A percentile compares a stretch with the other conserved stretches of the same genome.
phyloP scores from a whole-genome alignment of 345 rosid species.

The Gossypium raimondii region DNA sequence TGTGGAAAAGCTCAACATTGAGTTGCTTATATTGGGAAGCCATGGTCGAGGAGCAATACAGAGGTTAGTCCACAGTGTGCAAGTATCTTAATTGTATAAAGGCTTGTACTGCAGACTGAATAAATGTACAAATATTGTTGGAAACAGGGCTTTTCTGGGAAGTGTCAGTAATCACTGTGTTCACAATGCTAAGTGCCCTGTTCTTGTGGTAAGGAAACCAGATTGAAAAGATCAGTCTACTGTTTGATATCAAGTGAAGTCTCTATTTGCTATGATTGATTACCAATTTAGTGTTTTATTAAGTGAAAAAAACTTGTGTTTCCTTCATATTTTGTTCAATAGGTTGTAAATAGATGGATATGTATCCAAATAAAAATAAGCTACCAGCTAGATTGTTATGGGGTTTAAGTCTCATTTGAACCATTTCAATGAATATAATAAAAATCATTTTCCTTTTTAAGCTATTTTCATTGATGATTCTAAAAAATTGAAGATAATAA shows the following conservation, averaged over 20 bases:
- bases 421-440: too few species aligned
- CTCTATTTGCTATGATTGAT: neutral
- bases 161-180: constrained; percentile 44
- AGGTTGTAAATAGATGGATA: neutral
- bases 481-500: too few species aligned
- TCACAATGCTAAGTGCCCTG: constrained; percentile 43
- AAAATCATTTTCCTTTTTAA: too few species aligned
- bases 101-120: neutral
- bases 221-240: neutral
- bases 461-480: too few species aligned
- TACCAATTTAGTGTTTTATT: neutral
- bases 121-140: neutral
- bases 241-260: neutral
- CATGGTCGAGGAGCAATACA: constrained; percentile 45
- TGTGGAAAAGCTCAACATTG: constrained; percentile 37
- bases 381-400: neutral
- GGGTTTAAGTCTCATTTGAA: neutral
- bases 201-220: constrained; percentile 46
- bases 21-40: constrained; percentile 52
- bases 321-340: neutral
- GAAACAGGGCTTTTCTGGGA: constrained; percentile 41
- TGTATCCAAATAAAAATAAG: neutral
- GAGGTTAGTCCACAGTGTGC: constrained; percentile 37
- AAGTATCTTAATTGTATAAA: neutral
- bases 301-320: neutral